These are phyloP conservation scores for Pseudogymnoascus sp. DNA, from an alignment of 2,329 filamentous ascomycete species.

Conservation along the genomic window DNA sequence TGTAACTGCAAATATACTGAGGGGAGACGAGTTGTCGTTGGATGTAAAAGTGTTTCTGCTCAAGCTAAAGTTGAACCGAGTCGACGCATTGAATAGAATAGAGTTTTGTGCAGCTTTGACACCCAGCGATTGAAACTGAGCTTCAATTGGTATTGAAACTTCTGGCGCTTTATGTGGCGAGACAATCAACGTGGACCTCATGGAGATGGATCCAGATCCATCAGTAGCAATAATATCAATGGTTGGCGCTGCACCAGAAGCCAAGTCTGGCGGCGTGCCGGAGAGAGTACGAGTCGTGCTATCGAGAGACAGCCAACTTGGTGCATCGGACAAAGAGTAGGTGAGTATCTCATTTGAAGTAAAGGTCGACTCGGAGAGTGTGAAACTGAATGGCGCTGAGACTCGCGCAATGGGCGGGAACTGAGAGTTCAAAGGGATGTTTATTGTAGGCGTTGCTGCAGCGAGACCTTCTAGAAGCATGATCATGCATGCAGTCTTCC, in stretches of 20 bases:
- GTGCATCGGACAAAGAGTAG: slow-evolving; percentile 59
- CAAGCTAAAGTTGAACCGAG: slow-evolving; percentile 46
- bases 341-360: slow-evolving; percentile 49
- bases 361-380: slow-evolving; percentile 69
- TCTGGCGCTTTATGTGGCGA: slow-evolving; percentile 48
- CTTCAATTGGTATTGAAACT: slow-evolving; percentile 46
- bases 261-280: slow-evolving; percentile 55
- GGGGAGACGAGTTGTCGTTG: slow-evolving; percentile 31
- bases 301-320: slow-evolving; percentile 69
- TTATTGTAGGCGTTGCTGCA: slow-evolving; percentile 31
- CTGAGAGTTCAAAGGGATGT: slow-evolving; percentile 77
- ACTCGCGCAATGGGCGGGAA: slow-evolving; percentile 70
- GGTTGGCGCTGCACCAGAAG: slow-evolving; percentile 49
- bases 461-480: slow-evolving; percentile 1
- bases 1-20: slow-evolving; percentile 71
- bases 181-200: slow-evolving; percentile 64
- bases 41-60: slow-evolving; percentile 55
- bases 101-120: slow-evolving; percentile 52
- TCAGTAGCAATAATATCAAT: slow-evolving; percentile 67
- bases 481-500: slow-evolving; percentile 1
- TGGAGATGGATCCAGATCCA: slow-evolving; percentile 50
- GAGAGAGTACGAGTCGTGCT: slow-evolving; percentile 54
- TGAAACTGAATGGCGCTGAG: slow-evolving; percentile 58
- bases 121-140: slow-evolving; percentile 51
- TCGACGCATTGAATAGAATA: slow-evolving; percentile 47